Conservation (phyloP, 2,329 filamentous ascomycete genomes). For the Byssoonygena ceratinophila region DNA sequence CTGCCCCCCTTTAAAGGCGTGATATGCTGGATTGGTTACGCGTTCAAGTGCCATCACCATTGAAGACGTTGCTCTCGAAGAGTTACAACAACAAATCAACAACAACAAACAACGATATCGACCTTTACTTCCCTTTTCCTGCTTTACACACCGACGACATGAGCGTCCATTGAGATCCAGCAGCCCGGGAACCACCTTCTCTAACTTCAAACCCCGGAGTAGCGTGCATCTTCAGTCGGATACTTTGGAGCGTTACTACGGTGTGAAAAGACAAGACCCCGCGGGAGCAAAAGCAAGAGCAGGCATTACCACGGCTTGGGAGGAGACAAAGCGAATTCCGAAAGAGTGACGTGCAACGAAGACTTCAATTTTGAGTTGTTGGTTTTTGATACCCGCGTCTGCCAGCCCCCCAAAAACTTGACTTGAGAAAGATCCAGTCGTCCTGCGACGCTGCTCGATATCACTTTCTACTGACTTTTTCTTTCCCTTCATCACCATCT, state of each 20-base stretch:
- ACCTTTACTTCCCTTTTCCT: not conserved
- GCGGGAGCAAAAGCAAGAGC: not conserved
- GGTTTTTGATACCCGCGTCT: not conserved
- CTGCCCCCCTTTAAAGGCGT: not conserved
- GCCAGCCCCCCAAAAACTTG: not conserved
- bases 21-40: constrained; percentile 8
- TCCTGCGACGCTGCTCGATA: constrained; percentile 15
- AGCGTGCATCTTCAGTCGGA: not conserved
- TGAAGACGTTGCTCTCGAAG: constrained; percentile 6
- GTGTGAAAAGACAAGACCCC: not conserved
- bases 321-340: not conserved
- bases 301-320: not conserved
- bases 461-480: not conserved
- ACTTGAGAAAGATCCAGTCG: constrained; percentile 8
- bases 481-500: not conserved
- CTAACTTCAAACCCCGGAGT: not conserved
- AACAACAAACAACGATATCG: not conserved
- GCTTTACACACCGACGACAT: not conserved
- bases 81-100: constrained; percentile 2
- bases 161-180: not conserved
- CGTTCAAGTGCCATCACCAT: constrained; percentile 5
- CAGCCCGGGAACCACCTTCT: not conserved
- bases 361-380: not conserved
- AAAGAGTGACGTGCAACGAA: constrained; percentile 1
- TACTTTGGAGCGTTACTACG: not conserved